Conservation (phyloP, 306 rosid species). For the Trifolium pratense region DNA sequence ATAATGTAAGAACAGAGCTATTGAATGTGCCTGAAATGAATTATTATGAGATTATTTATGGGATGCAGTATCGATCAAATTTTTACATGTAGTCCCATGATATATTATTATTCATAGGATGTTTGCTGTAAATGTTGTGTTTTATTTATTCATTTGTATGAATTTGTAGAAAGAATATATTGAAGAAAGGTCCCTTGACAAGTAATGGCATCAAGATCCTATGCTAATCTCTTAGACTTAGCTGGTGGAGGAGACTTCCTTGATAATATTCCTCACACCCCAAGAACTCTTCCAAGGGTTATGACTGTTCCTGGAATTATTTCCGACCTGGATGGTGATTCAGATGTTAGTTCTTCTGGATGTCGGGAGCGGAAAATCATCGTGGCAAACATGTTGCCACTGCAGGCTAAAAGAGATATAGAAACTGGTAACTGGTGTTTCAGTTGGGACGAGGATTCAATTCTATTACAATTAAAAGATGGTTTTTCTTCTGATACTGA, state of each 20-base stretch:
- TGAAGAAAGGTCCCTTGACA: constrained; percentile 32
- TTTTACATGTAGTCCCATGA: background rate
- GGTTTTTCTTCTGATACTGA: constrained; percentile 73
- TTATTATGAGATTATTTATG: background rate
- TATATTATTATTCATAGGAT: constrained; percentile 20
- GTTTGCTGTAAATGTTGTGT: constrained; percentile 20
- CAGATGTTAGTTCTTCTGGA: constrained; percentile 66
- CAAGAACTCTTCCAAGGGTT: constrained; percentile 74
- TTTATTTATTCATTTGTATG: background rate
- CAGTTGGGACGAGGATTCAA: constrained; percentile 77
- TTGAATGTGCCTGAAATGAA: constrained; percentile 18
- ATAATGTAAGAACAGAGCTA: constrained; percentile 3
- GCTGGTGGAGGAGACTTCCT: constrained; percentile 65
- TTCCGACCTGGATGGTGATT: constrained; percentile 72
- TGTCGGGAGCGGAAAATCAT: constrained; percentile 73
- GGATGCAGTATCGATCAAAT: constrained; percentile 9
- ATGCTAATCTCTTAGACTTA: constrained; percentile 59
- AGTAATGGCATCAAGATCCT: constrained; percentile 68
- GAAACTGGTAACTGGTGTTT: constrained; percentile 75
- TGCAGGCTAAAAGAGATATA: constrained; percentile 72
- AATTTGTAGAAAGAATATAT: constrained; percentile 38
- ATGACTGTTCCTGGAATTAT: constrained; percentile 78
- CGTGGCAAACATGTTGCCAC: constrained; percentile 81
- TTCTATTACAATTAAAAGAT: constrained; percentile 69
- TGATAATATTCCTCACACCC: constrained; percentile 72